Evolutionary conservation across 371 early-diverging fungal genomes (phyloP).

Genomic region (Actinomortierella ambigua): DNA sequence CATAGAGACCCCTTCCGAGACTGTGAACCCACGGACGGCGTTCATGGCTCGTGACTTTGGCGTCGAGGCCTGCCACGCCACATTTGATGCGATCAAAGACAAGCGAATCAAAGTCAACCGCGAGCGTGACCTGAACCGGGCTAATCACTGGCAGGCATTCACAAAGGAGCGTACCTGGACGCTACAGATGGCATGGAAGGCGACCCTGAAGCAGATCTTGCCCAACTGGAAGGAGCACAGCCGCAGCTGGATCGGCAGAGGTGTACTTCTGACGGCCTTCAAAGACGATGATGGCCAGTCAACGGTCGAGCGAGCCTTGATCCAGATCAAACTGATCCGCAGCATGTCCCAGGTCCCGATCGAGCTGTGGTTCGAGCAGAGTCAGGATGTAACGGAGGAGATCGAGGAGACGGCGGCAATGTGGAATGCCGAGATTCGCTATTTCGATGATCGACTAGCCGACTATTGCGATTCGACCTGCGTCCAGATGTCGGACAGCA

Average conservation of each 20-base stretch:
- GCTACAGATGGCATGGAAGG: slow-evolving; percentile 29
- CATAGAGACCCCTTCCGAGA: background rate
- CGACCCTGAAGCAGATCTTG: slow-evolving; percentile 19
- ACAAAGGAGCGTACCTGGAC: slow-evolving; percentile 14
- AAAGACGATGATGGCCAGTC: slow-evolving; percentile 17
- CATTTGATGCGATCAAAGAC: slow-evolving; percentile 5
- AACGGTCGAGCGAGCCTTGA: slow-evolving; percentile 17
- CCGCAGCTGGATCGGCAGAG: slow-evolving; percentile 35
- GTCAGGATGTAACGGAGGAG: slow-evolving; percentile 26
- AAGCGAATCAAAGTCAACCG: slow-evolving; percentile 5
- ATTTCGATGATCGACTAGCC: slow-evolving; percentile 9
- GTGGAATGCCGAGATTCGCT: slow-evolving; percentile 27
- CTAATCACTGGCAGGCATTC: slow-evolving; percentile 8
- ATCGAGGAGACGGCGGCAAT: slow-evolving; percentile 16
- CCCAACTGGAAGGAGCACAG: slow-evolving; percentile 41
- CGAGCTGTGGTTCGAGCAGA: slow-evolving; percentile 43
- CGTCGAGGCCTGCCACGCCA: slow-evolving; percentile 9
- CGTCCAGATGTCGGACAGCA: too few relatives aligned
- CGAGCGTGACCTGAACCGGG: slow-evolving; percentile 21
- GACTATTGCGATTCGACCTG: too few relatives aligned
- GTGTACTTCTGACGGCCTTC: slow-evolving; percentile 32
- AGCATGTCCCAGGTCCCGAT: slow-evolving; percentile 38
- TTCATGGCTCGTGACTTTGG: slow-evolving; percentile 42
- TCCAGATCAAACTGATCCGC: slow-evolving; percentile 39
- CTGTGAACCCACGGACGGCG: background rate